phyloP scores from a whole-genome alignment of 345 rosid genomes.

The Brassica cretica region DNA sequence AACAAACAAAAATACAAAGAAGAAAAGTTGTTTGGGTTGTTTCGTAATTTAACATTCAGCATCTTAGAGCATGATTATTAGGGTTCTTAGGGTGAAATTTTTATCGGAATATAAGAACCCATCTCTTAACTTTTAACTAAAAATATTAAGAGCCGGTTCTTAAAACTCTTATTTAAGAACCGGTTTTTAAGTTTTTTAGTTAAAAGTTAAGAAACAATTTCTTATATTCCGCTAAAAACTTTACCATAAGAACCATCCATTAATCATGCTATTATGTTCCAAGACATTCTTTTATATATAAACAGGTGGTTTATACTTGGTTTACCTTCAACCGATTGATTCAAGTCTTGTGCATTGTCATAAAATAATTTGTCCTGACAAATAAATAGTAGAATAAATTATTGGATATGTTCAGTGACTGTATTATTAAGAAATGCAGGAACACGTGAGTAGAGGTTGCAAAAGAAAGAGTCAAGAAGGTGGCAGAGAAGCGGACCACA shows the following conservation, averaged over 20 bases:
- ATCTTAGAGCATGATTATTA: neutral
- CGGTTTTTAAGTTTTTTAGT: no score
- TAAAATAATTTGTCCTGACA: neutral
- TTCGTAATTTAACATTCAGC: neutral
- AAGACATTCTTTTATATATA: neutral
- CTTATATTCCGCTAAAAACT: no score
- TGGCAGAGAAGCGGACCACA: slow-evolving; percentile 39
- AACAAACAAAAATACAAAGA: neutral
- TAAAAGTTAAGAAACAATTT: no score
- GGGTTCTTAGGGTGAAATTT: no score
- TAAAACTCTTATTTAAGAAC: no score
- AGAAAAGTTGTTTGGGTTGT: neutral
- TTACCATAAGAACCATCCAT: no score
- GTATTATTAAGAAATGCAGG: neutral
- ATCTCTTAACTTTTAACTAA: no score
- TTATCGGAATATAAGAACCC: no score
- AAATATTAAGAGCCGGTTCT: no score
- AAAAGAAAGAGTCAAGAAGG: slow-evolving; percentile 13
- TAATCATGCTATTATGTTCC: neutral
- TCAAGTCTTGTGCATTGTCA: neutral
- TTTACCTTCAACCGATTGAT: neutral
- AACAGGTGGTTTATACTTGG: neutral
- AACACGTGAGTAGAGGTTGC: slow-evolving; percentile 31
- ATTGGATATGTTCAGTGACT: slow-evolving; percentile 1
- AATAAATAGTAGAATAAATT: neutral